Evolutionary conservation across 2,329 filamentous ascomycete species (phyloP), one percentile per base, ranked within the genome.

Genomic region (Cylindrodendrum hubeiense): DNA sequence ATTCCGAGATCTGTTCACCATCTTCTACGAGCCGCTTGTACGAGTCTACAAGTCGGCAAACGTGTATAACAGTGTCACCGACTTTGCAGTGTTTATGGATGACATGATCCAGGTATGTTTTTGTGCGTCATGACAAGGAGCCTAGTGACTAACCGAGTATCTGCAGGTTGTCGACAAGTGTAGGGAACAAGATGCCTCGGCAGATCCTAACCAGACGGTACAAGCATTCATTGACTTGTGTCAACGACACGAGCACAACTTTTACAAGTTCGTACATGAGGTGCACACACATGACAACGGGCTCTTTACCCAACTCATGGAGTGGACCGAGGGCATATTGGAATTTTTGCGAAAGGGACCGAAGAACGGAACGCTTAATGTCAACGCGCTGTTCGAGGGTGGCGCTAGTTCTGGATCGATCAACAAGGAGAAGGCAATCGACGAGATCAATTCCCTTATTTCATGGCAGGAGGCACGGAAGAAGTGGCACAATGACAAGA

Each of bases 211-310:
- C 78, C 95, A 98, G 83, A 99, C 96, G 0, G 96, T 99, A 1
- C 96, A 99, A 78, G 92, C 94, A 17, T 99, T 99, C 76, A 99
- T 99, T 75, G 96, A 99, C 76, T 87, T 99, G 22, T 99, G 96
- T 79, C 92, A 93, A 71, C 90, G 96, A 46, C 96, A 99, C 78
- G 94, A 99, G 80, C 90, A 97, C 78, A 97, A 97, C 81, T 95
- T 99, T 78, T 99, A 98, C 87, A 98, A 97, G 79, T 99, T 99
- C 78, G 92, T 99, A 4, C 96, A 99, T 79, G 96, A 99, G 81
- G 95, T 99, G 1, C 96, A 99, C 77, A 90, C 93, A 7, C 95
- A 99, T 75, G 96, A 99, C 78, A 97, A 99, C 68, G 96, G 96
- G 1, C 88, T 99, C 1, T 99, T 99, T 74, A 95, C 94, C 37